Percentiles rank a stretch among this genome's conserved stretches.
These are phyloP conservation scores for Pyricularia pennisetigena DNA, from an alignment of 2,329 filamentous ascomycete species.

Conservation along the genomic window DNA sequence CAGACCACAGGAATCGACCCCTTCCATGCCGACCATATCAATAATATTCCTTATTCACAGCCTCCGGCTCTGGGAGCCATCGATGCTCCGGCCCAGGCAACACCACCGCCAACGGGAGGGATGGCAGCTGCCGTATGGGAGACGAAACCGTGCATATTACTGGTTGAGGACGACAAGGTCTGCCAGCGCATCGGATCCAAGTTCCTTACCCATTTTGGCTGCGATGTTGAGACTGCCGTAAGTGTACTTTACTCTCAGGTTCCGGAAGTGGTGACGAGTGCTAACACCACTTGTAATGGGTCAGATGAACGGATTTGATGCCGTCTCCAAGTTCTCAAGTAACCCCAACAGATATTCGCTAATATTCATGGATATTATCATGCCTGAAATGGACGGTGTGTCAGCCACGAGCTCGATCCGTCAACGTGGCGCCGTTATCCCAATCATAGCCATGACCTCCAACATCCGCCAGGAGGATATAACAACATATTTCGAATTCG, in stretches of 20 bases:
- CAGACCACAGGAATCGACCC: conserved; percentile 89
- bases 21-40: conserved; percentile 87
- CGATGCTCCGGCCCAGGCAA: conserved; percentile 15
- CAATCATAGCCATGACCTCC: conserved; percentile 97
- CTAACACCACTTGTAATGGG: conserved; percentile 1
- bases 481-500: conserved; percentile 92
- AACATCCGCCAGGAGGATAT: conserved; percentile 97
- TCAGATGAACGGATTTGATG: conserved; percentile 73
- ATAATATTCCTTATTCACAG: conserved; percentile 83
- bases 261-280: background rate
- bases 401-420: conserved; percentile 43
- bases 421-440: conserved; percentile 55
- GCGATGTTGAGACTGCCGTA: conserved; percentile 58
- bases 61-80: conserved; percentile 41
- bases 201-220: conserved; percentile 56
- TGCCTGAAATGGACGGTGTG: conserved; percentile 92
- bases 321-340: conserved; percentile 69
- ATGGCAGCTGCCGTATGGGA: background rate
- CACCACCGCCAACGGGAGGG: conserved; percentile 22
- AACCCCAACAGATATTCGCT: conserved; percentile 46
- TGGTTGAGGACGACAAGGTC: conserved; percentile 75
- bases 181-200: conserved; percentile 60
- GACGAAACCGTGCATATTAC: conserved; percentile 69
- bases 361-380: conserved; percentile 90
- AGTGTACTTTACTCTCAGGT: conserved; percentile 18